A percentile compares a stretch with the other conserved stretches of the same genome.
phyloP scores from a whole-genome alignment of 108 stramenopile species.

The Discostella pseudostelligera region DNA sequence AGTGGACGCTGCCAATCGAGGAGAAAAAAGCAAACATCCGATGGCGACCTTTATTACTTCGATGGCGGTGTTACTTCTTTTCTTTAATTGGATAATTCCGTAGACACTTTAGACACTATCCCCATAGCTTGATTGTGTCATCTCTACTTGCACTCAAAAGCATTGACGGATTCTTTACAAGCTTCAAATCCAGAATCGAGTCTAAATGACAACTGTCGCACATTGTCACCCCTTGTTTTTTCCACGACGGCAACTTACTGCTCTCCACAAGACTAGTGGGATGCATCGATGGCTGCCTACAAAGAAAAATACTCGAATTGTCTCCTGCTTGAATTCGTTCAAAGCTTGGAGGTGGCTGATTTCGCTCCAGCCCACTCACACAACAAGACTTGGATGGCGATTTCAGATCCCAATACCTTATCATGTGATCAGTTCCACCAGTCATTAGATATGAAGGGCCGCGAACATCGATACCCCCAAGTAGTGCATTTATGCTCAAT shows the following conservation, averaged over 20 bases:
- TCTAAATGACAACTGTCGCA: conserved; percentile 54
- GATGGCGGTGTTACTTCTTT: conserved; percentile 60
- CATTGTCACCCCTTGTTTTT: conserved; percentile 37
- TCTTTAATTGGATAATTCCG: conserved; percentile 70
- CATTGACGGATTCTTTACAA: conserved; percentile 58
- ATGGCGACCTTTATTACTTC: conserved; percentile 72
- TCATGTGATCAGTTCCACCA: conserved; percentile 81
- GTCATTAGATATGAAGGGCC: conserved; percentile 84
- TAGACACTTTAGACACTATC: conserved; percentile 27
- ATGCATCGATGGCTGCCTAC: conserved; percentile 61
- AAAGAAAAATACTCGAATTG: conserved; percentile 60
- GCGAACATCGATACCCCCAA: conserved; percentile 69
- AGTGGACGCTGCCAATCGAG: conserved; percentile 71
- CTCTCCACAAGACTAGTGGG: conserved; percentile 47
- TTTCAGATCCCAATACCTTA: conserved; percentile 90
- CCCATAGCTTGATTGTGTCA: conserved; percentile 76
- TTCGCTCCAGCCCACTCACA: conserved; percentile 62
- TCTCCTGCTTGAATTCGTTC: conserved; percentile 61
- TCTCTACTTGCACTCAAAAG: conserved; percentile 72
- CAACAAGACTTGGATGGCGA: conserved; percentile 82
- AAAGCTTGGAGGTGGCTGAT: conserved; percentile 69
- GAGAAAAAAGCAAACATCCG: conserved; percentile 68
- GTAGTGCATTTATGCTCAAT: conserved; percentile 65
- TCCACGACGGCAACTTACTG: conserved; percentile 40
- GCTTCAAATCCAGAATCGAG: conserved; percentile 77